Percentiles rank a stretch among this genome's conserved stretches.
These are phyloP conservation scores for Stellera chamaejasme DNA, from an alignment of 345 rosid genomes.

Conservation along the genomic window DNA sequence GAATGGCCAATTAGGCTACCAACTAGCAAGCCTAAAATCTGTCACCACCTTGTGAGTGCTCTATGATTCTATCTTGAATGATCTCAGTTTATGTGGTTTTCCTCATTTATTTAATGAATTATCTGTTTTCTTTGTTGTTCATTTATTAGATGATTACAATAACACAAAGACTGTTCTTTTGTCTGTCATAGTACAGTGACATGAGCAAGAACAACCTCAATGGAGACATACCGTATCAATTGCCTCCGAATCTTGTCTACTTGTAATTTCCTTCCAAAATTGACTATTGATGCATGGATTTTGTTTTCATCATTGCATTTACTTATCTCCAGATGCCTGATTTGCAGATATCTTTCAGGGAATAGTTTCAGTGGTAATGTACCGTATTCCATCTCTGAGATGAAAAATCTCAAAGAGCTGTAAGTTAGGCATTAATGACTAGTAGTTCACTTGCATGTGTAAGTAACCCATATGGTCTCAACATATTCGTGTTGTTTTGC, in stretches of 20 bases:
- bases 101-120: not conserved
- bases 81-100: slow-evolving; percentile 10
- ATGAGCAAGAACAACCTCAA: slow-evolving; percentile 84
- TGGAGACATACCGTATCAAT: slow-evolving; percentile 81
- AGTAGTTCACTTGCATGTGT: not conserved
- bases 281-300: not conserved
- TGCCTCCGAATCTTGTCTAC: slow-evolving; percentile 60
- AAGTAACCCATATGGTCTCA: not conserved
- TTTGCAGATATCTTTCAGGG: slow-evolving; percentile 74
- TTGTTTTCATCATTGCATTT: not conserved
- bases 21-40: slow-evolving; percentile 71
- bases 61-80: not conserved
- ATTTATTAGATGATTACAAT: not conserved
- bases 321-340: slow-evolving; percentile 9
- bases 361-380: slow-evolving; percentile 68
- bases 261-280: slow-evolving; percentile 38
- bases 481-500: not conserved
- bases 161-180: slow-evolving; percentile 18
- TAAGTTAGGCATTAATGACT: slow-evolving; percentile 25
- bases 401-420: slow-evolving; percentile 57
- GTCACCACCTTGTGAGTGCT: slow-evolving; percentile 67
- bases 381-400: slow-evolving; percentile 86
- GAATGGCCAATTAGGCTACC: slow-evolving; percentile 79
- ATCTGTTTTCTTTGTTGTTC: slow-evolving; percentile 1
- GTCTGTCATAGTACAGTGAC: slow-evolving; percentile 67